Conservation (phyloP, 2,329 filamentous ascomycete species). For the Fusarium scirpi region DNA sequence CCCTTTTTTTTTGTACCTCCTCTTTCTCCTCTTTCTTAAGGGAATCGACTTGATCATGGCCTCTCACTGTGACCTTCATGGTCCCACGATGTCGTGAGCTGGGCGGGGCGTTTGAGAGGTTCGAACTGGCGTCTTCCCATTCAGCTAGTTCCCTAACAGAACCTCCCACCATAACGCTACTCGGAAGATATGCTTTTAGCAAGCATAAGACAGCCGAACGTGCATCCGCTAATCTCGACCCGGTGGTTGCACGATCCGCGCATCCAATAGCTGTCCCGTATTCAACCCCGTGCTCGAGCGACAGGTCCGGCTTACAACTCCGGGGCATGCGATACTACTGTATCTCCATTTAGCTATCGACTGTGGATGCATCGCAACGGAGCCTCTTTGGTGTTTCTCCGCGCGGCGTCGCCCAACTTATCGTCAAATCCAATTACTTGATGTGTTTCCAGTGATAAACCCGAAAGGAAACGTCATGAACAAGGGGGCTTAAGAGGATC, state of each 20-base stretch:
- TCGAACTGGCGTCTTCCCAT: background rate
- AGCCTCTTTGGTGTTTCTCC: slow-evolving; percentile 29
- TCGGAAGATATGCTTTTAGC: background rate
- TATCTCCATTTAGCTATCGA: slow-evolving; percentile 28
- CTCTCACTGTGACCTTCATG: slow-evolving; percentile 7
- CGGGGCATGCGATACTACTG: background rate
- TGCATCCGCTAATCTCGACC: slow-evolving; percentile 47
- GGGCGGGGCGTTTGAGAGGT: slow-evolving; percentile 23
- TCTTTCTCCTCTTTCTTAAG: slow-evolving; percentile 21
- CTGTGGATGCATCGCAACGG: slow-evolving; percentile 21
- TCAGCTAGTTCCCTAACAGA: slow-evolving; percentile 26
- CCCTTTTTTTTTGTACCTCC: slow-evolving; percentile 9
- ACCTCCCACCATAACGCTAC: fast-evolving
- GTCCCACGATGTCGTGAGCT: slow-evolving; percentile 30
- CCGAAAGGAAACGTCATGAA: slow-evolving; percentile 32
- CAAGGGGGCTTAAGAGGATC: slow-evolving; percentile 12
- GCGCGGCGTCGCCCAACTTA: slow-evolving; percentile 10
- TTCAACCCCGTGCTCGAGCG: slow-evolving; percentile 51
- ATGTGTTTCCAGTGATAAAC: slow-evolving; percentile 31
- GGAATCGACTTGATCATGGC: background rate
- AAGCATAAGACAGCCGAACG: slow-evolving; percentile 24
- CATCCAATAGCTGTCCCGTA: slow-evolving; percentile 48
- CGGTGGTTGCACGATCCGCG: slow-evolving; percentile 32
- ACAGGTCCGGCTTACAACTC: slow-evolving; percentile 45
- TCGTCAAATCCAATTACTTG: slow-evolving; percentile 19